Base-by-base conservation (phyloP, 2,329 filamentous ascomycete species). In the Hymenoscyphus occultus region DNA sequence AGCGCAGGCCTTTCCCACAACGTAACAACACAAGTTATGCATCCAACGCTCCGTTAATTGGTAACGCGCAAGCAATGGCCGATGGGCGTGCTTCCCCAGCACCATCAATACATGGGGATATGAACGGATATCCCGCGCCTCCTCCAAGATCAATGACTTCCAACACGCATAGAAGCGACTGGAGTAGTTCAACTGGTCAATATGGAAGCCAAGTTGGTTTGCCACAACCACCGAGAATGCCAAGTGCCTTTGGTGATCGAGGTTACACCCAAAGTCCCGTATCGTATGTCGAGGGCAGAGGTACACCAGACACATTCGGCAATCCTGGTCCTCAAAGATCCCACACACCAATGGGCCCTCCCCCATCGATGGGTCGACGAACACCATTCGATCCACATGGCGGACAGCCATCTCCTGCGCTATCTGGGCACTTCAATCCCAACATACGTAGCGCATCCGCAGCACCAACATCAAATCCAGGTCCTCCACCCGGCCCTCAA, bases 1-100 rank as follows among this genome's bases (percentile, higher is more conserved):
- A 82, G 70, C 82, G 81, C 76, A 82, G 78, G 62, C 83, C 80
- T 48, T 69, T 78, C 66, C 80, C 78, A 70, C 73, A 80, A 68
- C 77, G 83, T 74, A 76, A 76, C 77, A 75, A 78, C 61, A 90
- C 80, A n/a, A 90, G 83, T 73, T 89, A 86, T 72, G 84, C 82
- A 13, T 87, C 89, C 2, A 85, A 88, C 66, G 83, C 85, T 7
- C 86, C 90, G 0, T 80, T 92, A 5, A 77, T 90, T 45, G 77
- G 79, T 19, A 81, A 84, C 65, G 86, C 87, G 5, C 82, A 83
- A 39, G 81, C 83, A 6, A 89, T 90, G 84, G 87, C 86, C 22
- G 83, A 82, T 62, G 68, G 64, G 35, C 67, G 71, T 56, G 67
- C 56, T 22, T 72, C 72, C 22, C 73, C 73, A 39, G 71, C 68